Conservation (phyloP, 2,329 filamentous ascomycete species). For the Ceratocystis diversiconidia region DNA sequence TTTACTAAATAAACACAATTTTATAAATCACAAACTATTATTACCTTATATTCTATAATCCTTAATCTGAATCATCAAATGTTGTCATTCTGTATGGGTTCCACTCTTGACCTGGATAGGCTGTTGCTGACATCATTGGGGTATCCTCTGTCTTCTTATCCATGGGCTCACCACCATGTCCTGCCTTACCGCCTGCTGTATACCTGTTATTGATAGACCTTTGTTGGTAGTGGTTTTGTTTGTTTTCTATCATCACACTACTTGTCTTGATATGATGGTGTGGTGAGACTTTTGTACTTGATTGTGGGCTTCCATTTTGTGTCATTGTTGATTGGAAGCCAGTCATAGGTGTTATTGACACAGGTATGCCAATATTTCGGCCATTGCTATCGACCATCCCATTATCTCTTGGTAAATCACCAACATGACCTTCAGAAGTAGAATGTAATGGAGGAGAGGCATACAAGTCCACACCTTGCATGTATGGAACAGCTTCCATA, state of each 20-base stretch:
- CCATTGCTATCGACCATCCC: background rate
- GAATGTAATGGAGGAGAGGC: background rate
- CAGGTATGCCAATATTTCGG: background rate
- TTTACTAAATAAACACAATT: no score
- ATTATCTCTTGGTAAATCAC: background rate
- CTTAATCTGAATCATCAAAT: slow-evolving; percentile 2
- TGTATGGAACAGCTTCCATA: background rate
- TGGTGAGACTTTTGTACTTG: no score
- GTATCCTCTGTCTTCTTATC: background rate
- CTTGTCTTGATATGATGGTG: background rate
- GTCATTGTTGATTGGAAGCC: background rate
- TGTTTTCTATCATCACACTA: background rate
- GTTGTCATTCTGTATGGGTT: slow-evolving; percentile 1
- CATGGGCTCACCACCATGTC: no score
- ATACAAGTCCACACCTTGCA: background rate
- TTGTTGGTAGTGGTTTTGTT: background rate
- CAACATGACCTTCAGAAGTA: background rate
- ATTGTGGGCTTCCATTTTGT: no score
- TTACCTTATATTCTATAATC: background rate
- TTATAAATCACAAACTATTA: background rate
- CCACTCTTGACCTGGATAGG: slow-evolving; percentile 15
- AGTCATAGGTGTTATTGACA: background rate
- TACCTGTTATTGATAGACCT: no score
- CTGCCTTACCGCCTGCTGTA: no score
- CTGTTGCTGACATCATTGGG: slow-evolving; percentile 11